A percentile compares a stretch with the other conserved stretches of the same genome.
Conservation (phyloP, 257 asterid genomes). For the Thymus quinquecostatus region DNA sequence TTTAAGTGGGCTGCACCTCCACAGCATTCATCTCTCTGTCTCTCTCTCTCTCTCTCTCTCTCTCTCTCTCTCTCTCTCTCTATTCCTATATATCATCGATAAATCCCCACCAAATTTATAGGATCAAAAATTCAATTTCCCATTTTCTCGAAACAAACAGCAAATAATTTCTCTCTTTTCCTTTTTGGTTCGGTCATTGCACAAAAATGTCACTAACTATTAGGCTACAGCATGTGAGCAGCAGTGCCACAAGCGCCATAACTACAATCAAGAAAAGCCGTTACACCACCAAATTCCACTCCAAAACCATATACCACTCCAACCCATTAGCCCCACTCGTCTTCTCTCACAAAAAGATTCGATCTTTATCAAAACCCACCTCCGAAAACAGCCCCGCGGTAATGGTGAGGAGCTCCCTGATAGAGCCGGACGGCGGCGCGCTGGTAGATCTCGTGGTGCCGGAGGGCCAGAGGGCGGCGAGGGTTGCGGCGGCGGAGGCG, state of each 20-base stretch:
- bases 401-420: conserved; percentile 63
- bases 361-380: conserved; percentile 40
- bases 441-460: conserved; percentile 81
- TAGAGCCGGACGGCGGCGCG: conserved; percentile 83
- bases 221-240: conserved; percentile 46
- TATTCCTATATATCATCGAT: not conserved
- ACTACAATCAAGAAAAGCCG: conserved; percentile 37
- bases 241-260: conserved; percentile 27
- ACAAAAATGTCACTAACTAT: conserved; percentile 59
- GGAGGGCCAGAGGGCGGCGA: conserved; percentile 46
- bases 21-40: conserved; percentile 25
- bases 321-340: conserved; percentile 51
- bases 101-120: conserved; percentile 31
- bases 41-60: no score
- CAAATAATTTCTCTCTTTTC: not conserved
- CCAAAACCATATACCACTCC: conserved; percentile 53
- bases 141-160: no score
- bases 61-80: not conserved
- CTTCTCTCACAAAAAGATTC: conserved; percentile 43
- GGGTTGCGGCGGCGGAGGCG: conserved; percentile 52
- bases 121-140: conserved; percentile 15
- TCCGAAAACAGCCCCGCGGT: not conserved
- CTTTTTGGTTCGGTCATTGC: not conserved
- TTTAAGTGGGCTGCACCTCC: conserved; percentile 28
- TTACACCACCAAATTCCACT: conserved; percentile 35